Percentiles rank a stretch among this genome's conserved stretches.
phyloP scores from a whole-genome alignment of 768 basidiomycete species.

The Leccinum barrowsii region DNA sequence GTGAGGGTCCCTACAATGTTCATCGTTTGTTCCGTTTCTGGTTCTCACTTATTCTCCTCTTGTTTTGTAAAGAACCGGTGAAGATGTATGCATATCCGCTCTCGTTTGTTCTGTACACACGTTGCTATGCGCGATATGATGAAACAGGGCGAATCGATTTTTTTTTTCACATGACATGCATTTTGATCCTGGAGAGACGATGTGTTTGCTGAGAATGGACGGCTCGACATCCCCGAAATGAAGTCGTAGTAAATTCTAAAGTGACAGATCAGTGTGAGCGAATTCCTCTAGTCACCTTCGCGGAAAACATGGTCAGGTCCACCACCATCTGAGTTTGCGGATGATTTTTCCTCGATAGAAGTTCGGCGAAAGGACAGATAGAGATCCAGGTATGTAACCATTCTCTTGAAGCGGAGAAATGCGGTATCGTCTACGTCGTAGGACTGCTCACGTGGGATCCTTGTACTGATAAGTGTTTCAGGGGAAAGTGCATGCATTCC shows the following conservation, averaged over 20 bases:
- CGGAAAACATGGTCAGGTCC: background rate
- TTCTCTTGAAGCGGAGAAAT: background rate
- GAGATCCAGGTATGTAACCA: background rate
- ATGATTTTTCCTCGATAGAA: background rate
- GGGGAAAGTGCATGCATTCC: background rate
- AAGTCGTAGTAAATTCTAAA: background rate
- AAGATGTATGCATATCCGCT: conserved; percentile 20
- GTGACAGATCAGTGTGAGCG: background rate
- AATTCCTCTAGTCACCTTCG: background rate
- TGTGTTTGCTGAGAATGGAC: background rate
- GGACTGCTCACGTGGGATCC: background rate
- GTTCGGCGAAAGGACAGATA: background rate
- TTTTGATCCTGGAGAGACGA: background rate
- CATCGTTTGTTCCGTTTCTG: background rate
- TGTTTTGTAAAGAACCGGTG: conserved; percentile 39
- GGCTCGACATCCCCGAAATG: background rate
- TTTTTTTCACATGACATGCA: background rate
- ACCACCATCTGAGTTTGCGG: background rate
- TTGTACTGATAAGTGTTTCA: background rate
- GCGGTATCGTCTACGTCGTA: background rate
- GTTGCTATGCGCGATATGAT: conserved; percentile 1
- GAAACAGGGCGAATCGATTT: conserved; percentile 12
- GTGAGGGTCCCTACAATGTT: conserved; percentile 40
- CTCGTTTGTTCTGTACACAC: background rate
- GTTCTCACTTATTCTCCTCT: background rate